Evolutionary conservation across 139 green algal genomes (phyloP).

Genomic region (Diplosphaera chodatii): DNA sequence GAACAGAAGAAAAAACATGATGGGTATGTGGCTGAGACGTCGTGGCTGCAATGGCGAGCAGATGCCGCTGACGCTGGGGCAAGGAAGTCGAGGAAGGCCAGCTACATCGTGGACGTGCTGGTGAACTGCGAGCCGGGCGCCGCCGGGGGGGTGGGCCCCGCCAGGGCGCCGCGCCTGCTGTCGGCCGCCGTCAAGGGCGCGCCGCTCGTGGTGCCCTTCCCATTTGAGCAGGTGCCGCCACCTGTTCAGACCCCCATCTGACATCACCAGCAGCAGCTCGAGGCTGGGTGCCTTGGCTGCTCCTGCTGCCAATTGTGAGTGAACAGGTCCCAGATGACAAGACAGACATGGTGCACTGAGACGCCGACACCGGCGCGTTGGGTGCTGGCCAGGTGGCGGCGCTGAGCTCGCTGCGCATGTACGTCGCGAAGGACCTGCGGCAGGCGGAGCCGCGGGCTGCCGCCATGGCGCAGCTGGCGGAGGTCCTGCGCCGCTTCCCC

Average conservation of each 20-base stretch:
- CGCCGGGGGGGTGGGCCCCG: neutral
- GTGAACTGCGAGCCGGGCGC: conserved; percentile 31
- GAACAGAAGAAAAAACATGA: too few relatives aligned
- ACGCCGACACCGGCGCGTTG: too few relatives aligned
- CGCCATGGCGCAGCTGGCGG: conserved; percentile 20
- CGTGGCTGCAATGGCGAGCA: too few relatives aligned
- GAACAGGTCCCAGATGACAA: too few relatives aligned
- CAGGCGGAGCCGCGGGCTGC: conserved; percentile 29
- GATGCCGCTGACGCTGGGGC: neutral
- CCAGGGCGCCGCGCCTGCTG: conserved; percentile 4
- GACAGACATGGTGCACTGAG: too few relatives aligned
- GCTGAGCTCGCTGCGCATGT: conserved; percentile 58
- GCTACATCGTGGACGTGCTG: conserved; percentile 76
- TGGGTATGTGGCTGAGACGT: too few relatives aligned
- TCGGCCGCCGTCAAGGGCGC: conserved; percentile 4
- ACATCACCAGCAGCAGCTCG: too few relatives aligned
- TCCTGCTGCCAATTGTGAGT: too few relatives aligned
- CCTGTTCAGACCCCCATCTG: too few relatives aligned
- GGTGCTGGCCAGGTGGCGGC: conserved; percentile 49
- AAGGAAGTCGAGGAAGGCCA: neutral
- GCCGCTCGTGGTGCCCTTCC: conserved; percentile 48
- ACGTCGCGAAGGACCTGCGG: conserved; percentile 62
- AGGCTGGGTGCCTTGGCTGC: too few relatives aligned
- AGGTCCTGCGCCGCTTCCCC: conserved; percentile 36
- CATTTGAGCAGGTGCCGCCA: conserved; percentile 39